phyloP scores from a whole-genome alignment of 139 green algal species.

The Chlorella vulgaris region DNA sequence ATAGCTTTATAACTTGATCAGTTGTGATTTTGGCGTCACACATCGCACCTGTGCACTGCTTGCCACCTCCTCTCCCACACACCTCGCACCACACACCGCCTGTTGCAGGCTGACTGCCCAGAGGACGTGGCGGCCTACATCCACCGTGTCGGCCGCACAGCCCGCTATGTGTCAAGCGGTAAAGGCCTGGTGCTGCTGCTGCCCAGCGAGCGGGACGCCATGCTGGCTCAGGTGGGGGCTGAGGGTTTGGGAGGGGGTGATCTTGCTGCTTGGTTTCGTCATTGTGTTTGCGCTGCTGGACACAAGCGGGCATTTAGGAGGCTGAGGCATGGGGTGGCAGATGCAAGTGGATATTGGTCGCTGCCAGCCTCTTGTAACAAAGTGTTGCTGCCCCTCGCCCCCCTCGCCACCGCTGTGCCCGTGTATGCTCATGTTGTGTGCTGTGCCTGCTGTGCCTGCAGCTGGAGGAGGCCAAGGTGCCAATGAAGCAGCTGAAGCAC shows the following conservation, averaged over 20 bases:
- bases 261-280: too few relatives aligned
- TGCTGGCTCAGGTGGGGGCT: slow-evolving; percentile 55
- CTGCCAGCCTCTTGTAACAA: background rate
- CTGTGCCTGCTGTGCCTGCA: too few relatives aligned
- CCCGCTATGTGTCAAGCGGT: slow-evolving; percentile 69
- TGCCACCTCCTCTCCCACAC: background rate
- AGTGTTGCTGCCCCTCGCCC: background rate
- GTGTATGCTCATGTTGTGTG: too few relatives aligned
- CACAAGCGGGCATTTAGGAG: too few relatives aligned
- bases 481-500: slow-evolving; percentile 75
- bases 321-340: too few relatives aligned
- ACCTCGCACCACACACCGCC: too few relatives aligned
- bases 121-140: slow-evolving; percentile 96
- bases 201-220: slow-evolving; percentile 69
- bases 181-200: slow-evolving; percentile 81
- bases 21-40: too few relatives aligned
- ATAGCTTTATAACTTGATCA: too few relatives aligned
- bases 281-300: background rate
- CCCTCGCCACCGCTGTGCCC: too few relatives aligned
- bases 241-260: too few relatives aligned
- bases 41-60: too few relatives aligned
- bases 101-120: slow-evolving; percentile 87
- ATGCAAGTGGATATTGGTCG: too few relatives aligned
- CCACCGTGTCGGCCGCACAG: slow-evolving; percentile 89
- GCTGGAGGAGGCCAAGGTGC: slow-evolving; percentile 83